Evolutionary conservation across 176 grass and related monocot species (phyloP), one percentile per base, ranked within the genome.

Genomic region (Aegilops tauschii): DNA sequence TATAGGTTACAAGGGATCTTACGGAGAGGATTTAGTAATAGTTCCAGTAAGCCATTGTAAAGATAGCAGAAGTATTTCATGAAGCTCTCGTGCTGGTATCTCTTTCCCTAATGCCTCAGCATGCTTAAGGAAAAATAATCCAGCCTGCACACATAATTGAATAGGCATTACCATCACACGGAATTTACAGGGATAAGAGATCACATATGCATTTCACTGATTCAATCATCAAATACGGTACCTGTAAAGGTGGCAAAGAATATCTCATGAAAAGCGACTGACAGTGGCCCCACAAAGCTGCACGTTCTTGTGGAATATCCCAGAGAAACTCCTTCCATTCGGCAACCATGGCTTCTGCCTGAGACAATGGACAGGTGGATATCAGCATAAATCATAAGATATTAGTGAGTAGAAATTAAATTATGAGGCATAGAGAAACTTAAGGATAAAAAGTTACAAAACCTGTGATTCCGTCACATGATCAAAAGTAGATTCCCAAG

Each of bases 271-370:
- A 98, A 82, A 98, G 90, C 71, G 93, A 81, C 86, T 98, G 96
- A 69, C 96, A 98, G 65, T 98, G 90, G 40, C 93, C 92, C 96
- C 96, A 98, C 72, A 98, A 88, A 86, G 96, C 92, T 86, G 93
- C 92, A 85, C 96, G 88, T 88, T 98, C 96, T 82, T 96, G 93
- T 72, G 96, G 93, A 42, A 96, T 91, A 91, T 98, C 96, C 96
- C 96, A 98, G 32, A 98, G 88, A 64, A 98, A 98, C 83, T 98
- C 96, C 86, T 92, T 98, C 96, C 96, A 98, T 84, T 98, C 96
- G 54, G 92, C 90, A 49, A 98, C 92, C 96, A 98, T 98, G 49
- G 93, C 96, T 91, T 96, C 96, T 50, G 93, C 96, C 96, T 98
- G 79, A 82, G 31, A 84, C 35, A 74, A 78, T 68, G 35, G 30